These are phyloP conservation scores for Ophiocordyceps unilateralis DNA, from an alignment of 2,329 filamentous ascomycete genomes.

Conservation along the genomic window DNA sequence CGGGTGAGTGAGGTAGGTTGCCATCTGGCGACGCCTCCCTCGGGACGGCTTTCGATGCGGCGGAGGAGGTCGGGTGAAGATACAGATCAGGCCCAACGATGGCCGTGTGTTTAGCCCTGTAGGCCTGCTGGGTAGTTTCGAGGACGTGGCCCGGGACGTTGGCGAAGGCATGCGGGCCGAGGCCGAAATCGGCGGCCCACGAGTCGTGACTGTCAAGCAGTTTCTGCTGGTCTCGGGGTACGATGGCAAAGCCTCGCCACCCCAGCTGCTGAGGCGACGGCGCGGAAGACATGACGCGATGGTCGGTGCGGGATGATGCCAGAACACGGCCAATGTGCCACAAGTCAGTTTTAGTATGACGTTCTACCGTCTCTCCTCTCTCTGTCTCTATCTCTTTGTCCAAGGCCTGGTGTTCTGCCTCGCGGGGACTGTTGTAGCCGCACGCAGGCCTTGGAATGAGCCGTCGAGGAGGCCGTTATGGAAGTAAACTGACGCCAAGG, in stretches of 20 bases:
- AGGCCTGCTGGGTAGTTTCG: constrained; percentile 11
- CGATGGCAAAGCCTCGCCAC: constrained; percentile 11
- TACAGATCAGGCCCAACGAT: background rate
- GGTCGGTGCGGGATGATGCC: background rate
- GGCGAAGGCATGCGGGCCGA: constrained; percentile 7
- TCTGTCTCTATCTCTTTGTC: background rate
- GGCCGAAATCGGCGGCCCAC: constrained; percentile 16
- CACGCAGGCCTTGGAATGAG: background rate
- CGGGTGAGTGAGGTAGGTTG: background rate
- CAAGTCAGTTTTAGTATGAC: background rate
- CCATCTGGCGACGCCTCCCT: too few species aligned
- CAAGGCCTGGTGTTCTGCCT: too few species aligned
- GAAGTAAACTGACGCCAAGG: too few species aligned
- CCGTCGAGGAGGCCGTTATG: background rate
- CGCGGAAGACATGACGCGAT: constrained; percentile 9
- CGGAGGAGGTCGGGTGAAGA: too few species aligned
- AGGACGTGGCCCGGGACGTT: constrained; percentile 20
- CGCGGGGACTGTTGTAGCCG: background rate
- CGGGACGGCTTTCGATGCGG: too few species aligned
- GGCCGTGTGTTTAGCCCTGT: constrained; percentile 1
- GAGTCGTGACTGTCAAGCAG: constrained; percentile 18
- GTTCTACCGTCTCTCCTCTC: too few species aligned
- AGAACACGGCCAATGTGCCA: too few species aligned
- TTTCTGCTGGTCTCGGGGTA: constrained; percentile 21
- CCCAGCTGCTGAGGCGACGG: constrained; percentile 10